Evolutionary conservation across 1,284 basidiomycete species (phyloP), one percentile per base, ranked within the genome.

Genomic region (Trichosporon inkin): DNA sequence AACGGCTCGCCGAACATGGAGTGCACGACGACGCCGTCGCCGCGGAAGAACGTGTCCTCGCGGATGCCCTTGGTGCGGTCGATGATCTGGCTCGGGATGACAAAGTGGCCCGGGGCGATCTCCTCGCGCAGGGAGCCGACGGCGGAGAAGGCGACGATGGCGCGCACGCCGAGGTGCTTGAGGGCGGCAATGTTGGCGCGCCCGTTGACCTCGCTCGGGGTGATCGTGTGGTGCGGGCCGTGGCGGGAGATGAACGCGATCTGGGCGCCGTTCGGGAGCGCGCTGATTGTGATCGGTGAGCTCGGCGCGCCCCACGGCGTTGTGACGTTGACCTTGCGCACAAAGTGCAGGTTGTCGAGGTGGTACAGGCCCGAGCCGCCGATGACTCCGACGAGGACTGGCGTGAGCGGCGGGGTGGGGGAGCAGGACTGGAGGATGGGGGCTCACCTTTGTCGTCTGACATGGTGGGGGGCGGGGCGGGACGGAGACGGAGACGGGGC

Each of bases 71-170:
- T 98, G 19, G 95, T 98, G 55, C 95, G 85, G 78, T 99, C 94
- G 75, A 99, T 97, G 80, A 98, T 91, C 78, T 98, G 94, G 56
- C 84, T 83, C 0, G 95, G 94, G 51, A 99, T 85, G 56, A 87
- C 83, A 75, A 98, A 93, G 69, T 94, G 87, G 41, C 92, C 90
- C 0, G 91, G 91, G n/a, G 84, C 78, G 72, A 98, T 92, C 70
- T 97, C 92, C 78, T 99, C 95, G 49, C 92, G 84, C 41, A 99
- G 84, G n/a, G 90, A 93, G 37, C 95, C 95, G 44, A 99, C 95
- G 8, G 95, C 95, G 16, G 88, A 90, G 82, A 99, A 99, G 2
- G 94, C 92, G 63, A 98, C 82, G 70, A 99, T 86, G 40, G 87
- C 89, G 63, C 88, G 85, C 14, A 92, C 90, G 55, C 95, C 95